Percentiles rank a stretch among this genome's conserved stretches.
Evolutionary conservation across 1,284 basidiomycete species (phyloP).

Genomic region (Sporisorium scitamineum): DNA sequence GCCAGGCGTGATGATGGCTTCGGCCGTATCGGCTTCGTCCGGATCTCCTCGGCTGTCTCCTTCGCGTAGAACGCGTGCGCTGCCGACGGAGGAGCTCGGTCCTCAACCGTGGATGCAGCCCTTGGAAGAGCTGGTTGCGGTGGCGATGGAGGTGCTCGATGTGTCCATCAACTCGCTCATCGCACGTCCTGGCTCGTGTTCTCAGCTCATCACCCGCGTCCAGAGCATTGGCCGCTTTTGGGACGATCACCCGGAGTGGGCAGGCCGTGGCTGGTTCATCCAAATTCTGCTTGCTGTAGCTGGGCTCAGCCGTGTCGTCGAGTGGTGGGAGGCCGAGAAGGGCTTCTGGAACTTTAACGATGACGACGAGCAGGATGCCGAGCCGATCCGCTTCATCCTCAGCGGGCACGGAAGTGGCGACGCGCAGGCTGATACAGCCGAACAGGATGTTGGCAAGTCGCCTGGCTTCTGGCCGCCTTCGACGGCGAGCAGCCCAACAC

Average conservation of each 20-base stretch:
- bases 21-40: slow-evolving; percentile 56
- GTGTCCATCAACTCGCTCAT: slow-evolving; percentile 88
- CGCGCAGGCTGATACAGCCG: slow-evolving; percentile 16
- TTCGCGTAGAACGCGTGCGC: slow-evolving; percentile 46
- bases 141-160: slow-evolving; percentile 94
- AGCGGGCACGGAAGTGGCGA: slow-evolving; percentile 37
- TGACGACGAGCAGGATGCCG: slow-evolving; percentile 76
- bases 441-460: slow-evolving; percentile 14
- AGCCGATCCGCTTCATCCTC: slow-evolving; percentile 59
- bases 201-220: slow-evolving; percentile 86
- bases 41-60: slow-evolving; percentile 61
- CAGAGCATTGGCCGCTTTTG: slow-evolving; percentile 91
- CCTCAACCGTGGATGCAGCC: slow-evolving; percentile 75
- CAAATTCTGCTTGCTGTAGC: slow-evolving; percentile 90
- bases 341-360: slow-evolving; percentile 99
- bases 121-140: slow-evolving; percentile 89
- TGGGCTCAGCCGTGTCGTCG: slow-evolving; percentile 92
- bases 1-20: slow-evolving; percentile 71
- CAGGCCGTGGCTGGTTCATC: slow-evolving; percentile 97
- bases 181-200: slow-evolving; percentile 84
- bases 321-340: slow-evolving; percentile 99
- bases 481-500: slow-evolving; percentile 32
- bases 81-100: slow-evolving; percentile 50
- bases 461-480: slow-evolving; percentile 29
- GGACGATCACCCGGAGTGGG: slow-evolving; percentile 98